Percentiles rank a stretch among this genome's conserved stretches.
Conservation (phyloP, 2,329 filamentous ascomycete species). For the Aureobasidium zeae region DNA sequence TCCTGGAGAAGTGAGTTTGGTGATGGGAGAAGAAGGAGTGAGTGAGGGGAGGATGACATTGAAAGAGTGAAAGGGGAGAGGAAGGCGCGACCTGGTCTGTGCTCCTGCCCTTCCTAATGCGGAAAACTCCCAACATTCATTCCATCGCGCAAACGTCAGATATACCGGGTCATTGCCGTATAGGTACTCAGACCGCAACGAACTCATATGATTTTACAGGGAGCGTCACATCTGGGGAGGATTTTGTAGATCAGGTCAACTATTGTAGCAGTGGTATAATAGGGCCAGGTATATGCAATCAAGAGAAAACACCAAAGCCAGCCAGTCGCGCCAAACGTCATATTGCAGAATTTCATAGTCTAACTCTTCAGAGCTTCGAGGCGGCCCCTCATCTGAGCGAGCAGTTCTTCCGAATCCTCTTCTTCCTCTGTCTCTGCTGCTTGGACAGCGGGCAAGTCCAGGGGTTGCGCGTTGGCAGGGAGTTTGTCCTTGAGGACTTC, state of each 20-base stretch:
- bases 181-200: too few species aligned
- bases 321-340: slow-evolving; percentile 7
- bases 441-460: slow-evolving; percentile 41
- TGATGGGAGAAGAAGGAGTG: not conserved
- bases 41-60: not conserved
- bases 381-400: slow-evolving; percentile 88
- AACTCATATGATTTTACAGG: too few species aligned
- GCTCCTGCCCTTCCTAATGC: too few species aligned
- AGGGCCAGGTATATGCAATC: not conserved
- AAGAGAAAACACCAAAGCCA: slow-evolving; percentile 3
- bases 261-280: slow-evolving; percentile 3
- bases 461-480: slow-evolving; percentile 48
- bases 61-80: slow-evolving; percentile 2
- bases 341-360: slow-evolving; percentile 19
- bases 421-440: slow-evolving; percentile 61
- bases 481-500: slow-evolving; percentile 81
- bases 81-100: too few species aligned
- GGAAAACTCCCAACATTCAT: too few species aligned
- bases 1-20: not conserved
- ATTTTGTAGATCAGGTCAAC: not conserved
- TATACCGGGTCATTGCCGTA: too few species aligned
- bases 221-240: too few species aligned
- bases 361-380: slow-evolving; percentile 86
- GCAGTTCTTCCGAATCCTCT: slow-evolving; percentile 77
- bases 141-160: too few species aligned